Evolutionary conservation across 2,329 filamentous ascomycete genomes (phyloP), one percentile per base, ranked within the genome.

Genomic region (Penicillium sp.): DNA sequence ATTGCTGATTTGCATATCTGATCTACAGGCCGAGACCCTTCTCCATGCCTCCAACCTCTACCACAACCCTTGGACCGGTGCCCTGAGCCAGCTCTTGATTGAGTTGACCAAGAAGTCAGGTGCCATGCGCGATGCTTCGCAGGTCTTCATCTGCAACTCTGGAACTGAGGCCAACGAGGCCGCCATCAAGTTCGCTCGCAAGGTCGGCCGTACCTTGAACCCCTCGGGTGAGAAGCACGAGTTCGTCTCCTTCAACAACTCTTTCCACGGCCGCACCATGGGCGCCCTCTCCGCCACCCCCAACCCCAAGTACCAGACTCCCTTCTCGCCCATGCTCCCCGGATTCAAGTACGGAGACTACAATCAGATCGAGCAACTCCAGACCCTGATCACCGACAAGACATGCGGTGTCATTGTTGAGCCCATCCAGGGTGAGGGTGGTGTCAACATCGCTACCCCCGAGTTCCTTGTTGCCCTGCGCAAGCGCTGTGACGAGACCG

Each of bases 141-240:
- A 90, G 53, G 91, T 91, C 2, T 99, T 99, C 71, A 84, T 99
- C 62, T 96, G 91, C 80, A 99, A 99, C 78, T 97, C 92, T 4
- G 94, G 94, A 56, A 91, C 90, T 56, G 94, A 99, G 77, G 94
- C 94, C 70, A 99, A 99, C 74, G 94, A 99, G 78, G 94, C 93
- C 1, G 94, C 93, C 34, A 89, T 99, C 73, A 99, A 99, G 75
- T 97, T 99, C 68, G 90, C 93, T 18, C 86, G 94, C 65, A 99
- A 99, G 77, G 87, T 89, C 21, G 92, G 92, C 65, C 93, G 93
- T 74, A 79, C 85, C 9, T 67, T 87, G 27, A 88, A 92, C 60
- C 85, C 89, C 1, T 85, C 85, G 0, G 88, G 89, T 45, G 76
- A 74, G 18, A 96, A 97, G 78, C 75, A 85, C 65, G 92, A 97